A percentile compares a stretch with the other conserved stretches of the same genome.
phyloP scores from a whole-genome alignment of 2,329 filamentous ascomycete genomes.

The Talaromyces sp. region DNA sequence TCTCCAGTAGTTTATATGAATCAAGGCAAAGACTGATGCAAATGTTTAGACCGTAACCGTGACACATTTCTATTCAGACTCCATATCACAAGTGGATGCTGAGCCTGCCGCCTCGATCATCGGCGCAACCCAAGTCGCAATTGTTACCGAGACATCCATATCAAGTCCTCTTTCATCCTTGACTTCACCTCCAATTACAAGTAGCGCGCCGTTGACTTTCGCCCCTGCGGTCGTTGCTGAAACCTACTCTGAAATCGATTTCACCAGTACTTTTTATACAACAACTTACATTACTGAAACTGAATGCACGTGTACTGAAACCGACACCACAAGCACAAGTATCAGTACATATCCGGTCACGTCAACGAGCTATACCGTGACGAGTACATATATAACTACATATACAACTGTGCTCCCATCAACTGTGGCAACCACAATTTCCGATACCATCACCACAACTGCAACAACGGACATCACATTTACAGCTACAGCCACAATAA shows the following conservation, averaged over 20 bases:
- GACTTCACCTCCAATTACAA: neutral
- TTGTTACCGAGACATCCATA: neutral
- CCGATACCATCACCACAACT: slow-evolving; percentile 4
- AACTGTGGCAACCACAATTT: neutral
- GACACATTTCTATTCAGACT: neutral
- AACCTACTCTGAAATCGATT: neutral
- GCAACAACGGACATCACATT: neutral
- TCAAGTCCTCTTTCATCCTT: neutral
- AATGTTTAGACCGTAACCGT: neutral
- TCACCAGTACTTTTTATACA: neutral
- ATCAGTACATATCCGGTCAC: neutral
- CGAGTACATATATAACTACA: slow-evolving; percentile 1
- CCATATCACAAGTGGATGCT: neutral
- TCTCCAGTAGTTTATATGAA: neutral
- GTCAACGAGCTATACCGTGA: neutral
- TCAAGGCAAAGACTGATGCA: neutral
- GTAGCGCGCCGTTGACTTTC: neutral
- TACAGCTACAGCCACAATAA: neutral
- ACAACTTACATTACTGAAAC: neutral
- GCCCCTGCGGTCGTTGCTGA: neutral
- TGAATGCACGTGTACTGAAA: slow-evolving; percentile 1
- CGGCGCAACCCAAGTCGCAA: neutral
- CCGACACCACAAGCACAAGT: neutral
- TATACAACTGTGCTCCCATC: slow-evolving; percentile 4
- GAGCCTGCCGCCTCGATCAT: neutral